A percentile compares a stretch with the other conserved stretches of the same genome.
These are phyloP conservation scores for Nitzschia sp. DNA, from an alignment of 108 stramenopile genomes.

Conservation along the genomic window DNA sequence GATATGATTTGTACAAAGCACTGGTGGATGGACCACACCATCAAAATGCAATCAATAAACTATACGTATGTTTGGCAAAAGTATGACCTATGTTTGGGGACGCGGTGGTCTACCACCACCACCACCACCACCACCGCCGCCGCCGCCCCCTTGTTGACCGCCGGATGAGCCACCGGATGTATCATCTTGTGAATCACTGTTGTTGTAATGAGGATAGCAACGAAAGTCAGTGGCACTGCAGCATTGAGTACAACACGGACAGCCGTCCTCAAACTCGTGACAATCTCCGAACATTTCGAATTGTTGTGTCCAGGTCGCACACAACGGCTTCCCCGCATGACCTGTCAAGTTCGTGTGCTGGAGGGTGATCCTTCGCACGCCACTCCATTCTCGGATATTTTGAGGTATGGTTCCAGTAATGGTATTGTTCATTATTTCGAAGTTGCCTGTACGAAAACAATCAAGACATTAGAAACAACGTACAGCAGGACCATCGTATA, in stretches of 20 bases:
- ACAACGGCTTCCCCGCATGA: not conserved
- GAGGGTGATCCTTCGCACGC: not conserved
- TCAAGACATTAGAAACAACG: no score
- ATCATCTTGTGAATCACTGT: not conserved
- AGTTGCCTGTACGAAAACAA: not conserved
- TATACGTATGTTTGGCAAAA: no score
- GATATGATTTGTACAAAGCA: no score
- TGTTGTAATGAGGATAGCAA: no score
- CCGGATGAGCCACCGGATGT: not conserved
- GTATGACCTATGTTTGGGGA: not conserved
- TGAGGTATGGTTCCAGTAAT: not conserved
- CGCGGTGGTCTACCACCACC: not conserved
- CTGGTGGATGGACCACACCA: no score
- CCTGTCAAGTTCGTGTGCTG: not conserved
- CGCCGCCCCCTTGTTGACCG: not conserved
- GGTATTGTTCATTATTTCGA: not conserved
- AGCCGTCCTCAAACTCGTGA: not conserved
- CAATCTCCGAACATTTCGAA: not conserved
- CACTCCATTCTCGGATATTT: not conserved
- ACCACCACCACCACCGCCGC: not conserved
- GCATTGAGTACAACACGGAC: not conserved
- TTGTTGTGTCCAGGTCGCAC: not conserved
- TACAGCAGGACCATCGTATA: no score
- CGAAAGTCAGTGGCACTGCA: not conserved
- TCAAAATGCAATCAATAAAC: no score